Percentiles rank a stretch among this genome's conserved stretches.
Conservation (phyloP, 306 rosid genomes). For the Quercus dentata region DNA sequence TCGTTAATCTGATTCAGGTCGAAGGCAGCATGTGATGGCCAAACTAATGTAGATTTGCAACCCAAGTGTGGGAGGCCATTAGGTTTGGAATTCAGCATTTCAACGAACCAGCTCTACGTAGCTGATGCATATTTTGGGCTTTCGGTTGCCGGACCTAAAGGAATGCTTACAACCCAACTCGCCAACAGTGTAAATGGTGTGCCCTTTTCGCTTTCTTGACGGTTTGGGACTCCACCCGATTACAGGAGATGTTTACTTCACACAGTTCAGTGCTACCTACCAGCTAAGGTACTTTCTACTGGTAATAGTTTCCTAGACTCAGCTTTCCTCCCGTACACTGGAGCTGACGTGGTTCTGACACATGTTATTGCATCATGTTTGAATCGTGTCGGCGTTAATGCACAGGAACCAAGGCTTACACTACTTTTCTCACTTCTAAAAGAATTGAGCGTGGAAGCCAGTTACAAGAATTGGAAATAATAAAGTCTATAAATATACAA, state of each 20-base stretch:
- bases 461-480: no score
- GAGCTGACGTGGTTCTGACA: no score
- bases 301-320: no score
- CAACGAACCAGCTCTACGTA: conserved; percentile 24
- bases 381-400: no score
- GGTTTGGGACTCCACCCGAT: conserved; percentile 37
- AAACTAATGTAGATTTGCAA: conserved; percentile 32
- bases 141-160: background rate
- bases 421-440: no score
- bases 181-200: background rate
- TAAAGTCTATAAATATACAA: no score
- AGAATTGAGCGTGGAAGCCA: no score
- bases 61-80: conserved; percentile 53
- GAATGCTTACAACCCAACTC: conserved; percentile 26
- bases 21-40: conserved; percentile 41
- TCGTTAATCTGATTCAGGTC: conserved; percentile 22
- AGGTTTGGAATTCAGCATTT: conserved; percentile 38
- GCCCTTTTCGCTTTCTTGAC: conserved; percentile 10
- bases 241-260: conserved; percentile 45
- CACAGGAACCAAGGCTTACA: no score
- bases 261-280: conserved; percentile 30
- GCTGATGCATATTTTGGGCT: conserved; percentile 49
- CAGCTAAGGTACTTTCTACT: conserved; percentile 16
- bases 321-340: no score
- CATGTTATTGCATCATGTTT: no score